These are phyloP conservation scores for Erucastrum elatum DNA, from an alignment of 345 rosid genomes.

Conservation along the genomic window DNA sequence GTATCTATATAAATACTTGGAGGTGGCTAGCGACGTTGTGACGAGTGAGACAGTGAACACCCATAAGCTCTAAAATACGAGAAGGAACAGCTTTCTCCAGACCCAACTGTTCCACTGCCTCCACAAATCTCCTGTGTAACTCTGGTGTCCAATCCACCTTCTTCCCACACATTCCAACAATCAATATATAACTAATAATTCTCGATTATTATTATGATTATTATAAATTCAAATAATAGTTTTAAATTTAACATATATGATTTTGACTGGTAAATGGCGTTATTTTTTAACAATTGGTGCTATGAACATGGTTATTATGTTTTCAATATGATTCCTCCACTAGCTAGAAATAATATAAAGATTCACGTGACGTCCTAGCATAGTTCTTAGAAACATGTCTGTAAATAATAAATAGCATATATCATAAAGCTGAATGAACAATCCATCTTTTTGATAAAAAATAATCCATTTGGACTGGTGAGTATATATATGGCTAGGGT, in stretches of 20 bases:
- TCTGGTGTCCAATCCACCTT: slow-evolving; percentile 99
- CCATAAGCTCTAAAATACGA: slow-evolving; percentile 88
- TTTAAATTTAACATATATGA: neutral
- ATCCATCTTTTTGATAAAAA: neutral
- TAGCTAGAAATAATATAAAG: neutral
- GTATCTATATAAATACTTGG: slow-evolving; percentile 51
- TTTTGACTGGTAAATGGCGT: neutral
- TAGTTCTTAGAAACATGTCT: neutral
- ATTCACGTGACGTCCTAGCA: slow-evolving; percentile 8
- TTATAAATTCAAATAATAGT: neutral
- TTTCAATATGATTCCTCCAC: neutral
- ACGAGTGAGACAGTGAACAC: slow-evolving; percentile 89
- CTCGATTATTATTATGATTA: neutral
- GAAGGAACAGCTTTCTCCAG: slow-evolving; percentile 99
- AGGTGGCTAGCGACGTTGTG: slow-evolving; percentile 98
- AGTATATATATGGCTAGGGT: slow-evolving; percentile 13
- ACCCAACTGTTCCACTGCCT: slow-evolving; percentile 94
- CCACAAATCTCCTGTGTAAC: slow-evolving; percentile 86
- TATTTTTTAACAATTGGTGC: too few species aligned
- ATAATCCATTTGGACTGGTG: neutral
- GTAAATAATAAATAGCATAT: neutral
- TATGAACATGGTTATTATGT: neutral
- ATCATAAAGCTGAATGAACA: neutral
- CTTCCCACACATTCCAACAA: slow-evolving; percentile 40
- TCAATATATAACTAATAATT: neutral